These are phyloP conservation scores for Rutidosis leptorrhynchoides DNA, from an alignment of 129 eudicot genomes.

Conservation along the genomic window DNA sequence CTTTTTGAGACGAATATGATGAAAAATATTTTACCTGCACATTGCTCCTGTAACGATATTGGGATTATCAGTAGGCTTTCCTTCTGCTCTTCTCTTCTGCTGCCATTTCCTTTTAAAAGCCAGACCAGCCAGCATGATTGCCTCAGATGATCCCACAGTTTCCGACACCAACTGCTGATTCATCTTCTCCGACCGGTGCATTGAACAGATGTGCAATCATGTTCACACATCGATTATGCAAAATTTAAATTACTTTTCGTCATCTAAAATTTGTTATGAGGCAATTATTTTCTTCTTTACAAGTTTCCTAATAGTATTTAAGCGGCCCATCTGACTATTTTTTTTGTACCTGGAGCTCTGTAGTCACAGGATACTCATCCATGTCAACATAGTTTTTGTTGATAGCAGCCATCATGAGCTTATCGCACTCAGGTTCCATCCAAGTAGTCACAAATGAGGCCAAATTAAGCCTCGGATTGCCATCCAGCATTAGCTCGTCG, in stretches of 20 bases:
- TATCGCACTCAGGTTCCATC: conserved; percentile 85
- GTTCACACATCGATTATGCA: conserved; percentile 78
- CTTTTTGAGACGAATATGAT: too few relatives aligned
- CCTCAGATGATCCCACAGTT: conserved; percentile 83
- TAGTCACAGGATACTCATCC: conserved; percentile 87
- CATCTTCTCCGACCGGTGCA: conserved; percentile 64
- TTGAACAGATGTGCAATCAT: conserved; percentile 74
- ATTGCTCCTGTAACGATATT: conserved; percentile 79
- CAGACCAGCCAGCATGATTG: conserved; percentile 86
- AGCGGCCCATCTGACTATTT: too few relatives aligned
- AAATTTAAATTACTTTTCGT: too few relatives aligned
- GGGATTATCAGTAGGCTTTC: conserved; percentile 56
- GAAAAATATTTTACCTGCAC: too few relatives aligned
- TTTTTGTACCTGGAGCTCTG: conserved; percentile 67
- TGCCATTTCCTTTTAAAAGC: conserved; percentile 87
- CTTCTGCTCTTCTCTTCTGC: conserved; percentile 46
- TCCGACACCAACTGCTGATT: conserved; percentile 64
- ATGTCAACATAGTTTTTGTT: conserved; percentile 70
- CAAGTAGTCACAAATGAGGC: conserved; percentile 77
- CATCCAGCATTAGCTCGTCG: conserved; percentile 81
- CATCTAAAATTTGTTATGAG: too few relatives aligned
- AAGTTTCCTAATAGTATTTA: too few relatives aligned
- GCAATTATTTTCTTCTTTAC: too few relatives aligned
- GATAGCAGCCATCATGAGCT: conserved; percentile 67
- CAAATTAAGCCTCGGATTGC: conserved; percentile 69